These are phyloP conservation scores for Pseudocercospora crystallina DNA, from an alignment of 2,329 filamentous ascomycete species.

Conservation along the genomic window DNA sequence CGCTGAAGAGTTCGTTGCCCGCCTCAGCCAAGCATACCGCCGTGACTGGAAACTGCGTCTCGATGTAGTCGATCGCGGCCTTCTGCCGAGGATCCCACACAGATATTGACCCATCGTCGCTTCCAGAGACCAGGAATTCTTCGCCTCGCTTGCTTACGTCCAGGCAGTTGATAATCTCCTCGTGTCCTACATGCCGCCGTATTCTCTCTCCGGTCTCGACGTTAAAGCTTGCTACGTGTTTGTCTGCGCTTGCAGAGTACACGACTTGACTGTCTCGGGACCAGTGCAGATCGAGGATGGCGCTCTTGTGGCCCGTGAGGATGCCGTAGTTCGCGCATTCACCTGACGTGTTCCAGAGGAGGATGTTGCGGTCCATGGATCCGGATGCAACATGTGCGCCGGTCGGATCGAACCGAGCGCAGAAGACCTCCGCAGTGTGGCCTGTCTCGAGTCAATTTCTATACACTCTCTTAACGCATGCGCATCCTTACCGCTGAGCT, in stretches of 20 bases:
- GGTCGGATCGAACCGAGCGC: constrained; percentile 83
- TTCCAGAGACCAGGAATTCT: constrained; percentile 85
- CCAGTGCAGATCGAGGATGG: constrained; percentile 91
- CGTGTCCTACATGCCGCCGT: constrained; percentile 86
- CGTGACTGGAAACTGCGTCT: constrained; percentile 90
- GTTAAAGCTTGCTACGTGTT: constrained; percentile 92
- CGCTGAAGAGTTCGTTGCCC: constrained; percentile 91
- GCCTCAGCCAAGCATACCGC: constrained; percentile 89
- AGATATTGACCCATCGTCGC: constrained; percentile 89
- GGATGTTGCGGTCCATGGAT: constrained; percentile 91
- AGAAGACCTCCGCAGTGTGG: constrained; percentile 80
- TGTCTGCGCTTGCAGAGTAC: constrained; percentile 91
- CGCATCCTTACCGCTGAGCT: constrained; percentile 68
- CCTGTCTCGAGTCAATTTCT: constrained; percentile 39
- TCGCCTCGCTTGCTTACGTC: constrained; percentile 88
- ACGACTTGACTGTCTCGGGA: constrained; percentile 88
- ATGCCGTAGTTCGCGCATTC: constrained; percentile 93
- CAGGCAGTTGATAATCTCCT: constrained; percentile 91
- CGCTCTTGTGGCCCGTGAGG: constrained; percentile 84
- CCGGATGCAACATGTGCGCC: constrained; percentile 89
- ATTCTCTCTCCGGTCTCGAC: constrained; percentile 88
- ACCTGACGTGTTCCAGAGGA: constrained; percentile 91
- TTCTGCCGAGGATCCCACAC: constrained; percentile 96
- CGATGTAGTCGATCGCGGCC: constrained; percentile 80
- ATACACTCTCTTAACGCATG: no score